Percentiles rank a stretch among this genome's conserved stretches.
phyloP scores from a whole-genome alignment of 2,329 filamentous ascomycete species.

The Penicillium sp. region DNA sequence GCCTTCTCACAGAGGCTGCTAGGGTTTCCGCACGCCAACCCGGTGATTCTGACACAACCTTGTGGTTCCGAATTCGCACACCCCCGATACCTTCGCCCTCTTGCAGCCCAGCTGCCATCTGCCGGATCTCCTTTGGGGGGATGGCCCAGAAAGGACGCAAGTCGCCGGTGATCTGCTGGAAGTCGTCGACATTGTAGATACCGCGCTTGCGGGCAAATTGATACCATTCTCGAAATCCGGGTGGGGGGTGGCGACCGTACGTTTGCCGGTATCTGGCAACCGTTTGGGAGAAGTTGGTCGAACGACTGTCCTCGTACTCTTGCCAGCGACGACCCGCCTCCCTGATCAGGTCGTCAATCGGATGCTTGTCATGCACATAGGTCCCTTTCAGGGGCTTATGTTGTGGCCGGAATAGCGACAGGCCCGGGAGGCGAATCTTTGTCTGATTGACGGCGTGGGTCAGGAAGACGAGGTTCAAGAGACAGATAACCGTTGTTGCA shows the following conservation, averaged over 20 bases:
- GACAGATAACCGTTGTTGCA: slow-evolving; percentile 9
- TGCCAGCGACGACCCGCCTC: slow-evolving; percentile 36
- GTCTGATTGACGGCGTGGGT: slow-evolving; percentile 9
- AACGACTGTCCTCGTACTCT: slow-evolving; percentile 32
- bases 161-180: slow-evolving; percentile 39
- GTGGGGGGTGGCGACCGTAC: slow-evolving; percentile 34
- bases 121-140: slow-evolving; percentile 32
- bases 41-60: slow-evolving; percentile 38
- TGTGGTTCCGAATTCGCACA: slow-evolving; percentile 35
- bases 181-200: slow-evolving; percentile 40
- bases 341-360: slow-evolving; percentile 34
- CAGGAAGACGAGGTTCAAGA: slow-evolving; percentile 15
- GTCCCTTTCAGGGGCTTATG: slow-evolving; percentile 7
- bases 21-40: slow-evolving; percentile 45
- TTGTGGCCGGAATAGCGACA: slow-evolving; percentile 4
- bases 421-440: slow-evolving; percentile 6
- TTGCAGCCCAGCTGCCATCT: slow-evolving; percentile 35
- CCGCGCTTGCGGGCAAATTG: slow-evolving; percentile 37
- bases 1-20: slow-evolving; percentile 49
- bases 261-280: slow-evolving; percentile 38
- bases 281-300: slow-evolving; percentile 39
- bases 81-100: slow-evolving; percentile 30
- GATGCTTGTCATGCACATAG: slow-evolving; percentile 24
- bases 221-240: slow-evolving; percentile 43
- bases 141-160: slow-evolving; percentile 40